Conservation (phyloP, 1,139 yeast genomes). For the Yamadazyma atmosphaerica region DNA sequence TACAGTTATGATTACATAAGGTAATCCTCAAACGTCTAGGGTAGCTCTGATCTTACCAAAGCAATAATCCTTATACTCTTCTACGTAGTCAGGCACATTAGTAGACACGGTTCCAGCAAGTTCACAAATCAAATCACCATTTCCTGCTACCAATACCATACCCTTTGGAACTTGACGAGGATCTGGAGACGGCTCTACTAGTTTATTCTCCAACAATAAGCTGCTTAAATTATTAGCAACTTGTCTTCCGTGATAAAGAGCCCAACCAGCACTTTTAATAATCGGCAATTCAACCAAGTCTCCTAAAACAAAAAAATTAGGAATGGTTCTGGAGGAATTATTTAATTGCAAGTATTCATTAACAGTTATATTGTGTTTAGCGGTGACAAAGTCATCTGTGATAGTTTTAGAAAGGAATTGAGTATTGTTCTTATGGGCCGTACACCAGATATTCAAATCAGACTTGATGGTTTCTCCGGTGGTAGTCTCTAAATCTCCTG, state of each 20-base stretch:
- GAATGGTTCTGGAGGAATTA: constrained; percentile 14
- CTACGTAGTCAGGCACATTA: constrained; percentile 36
- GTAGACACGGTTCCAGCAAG: constrained; percentile 36
- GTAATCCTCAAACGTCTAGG: constrained; percentile 12
- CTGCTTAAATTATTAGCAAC: constrained; percentile 41
- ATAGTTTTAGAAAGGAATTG: constrained; percentile 21
- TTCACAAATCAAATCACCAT: constrained; percentile 42
- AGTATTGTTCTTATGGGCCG: constrained; percentile 41
- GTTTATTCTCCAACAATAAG: constrained; percentile 26
- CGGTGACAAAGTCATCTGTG: constrained; percentile 23
- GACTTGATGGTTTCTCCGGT: constrained; percentile 30
- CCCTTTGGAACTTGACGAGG: constrained; percentile 36
- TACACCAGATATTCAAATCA: constrained; percentile 46
- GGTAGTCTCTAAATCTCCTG: constrained; percentile 32
- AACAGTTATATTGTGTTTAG: constrained; percentile 28
- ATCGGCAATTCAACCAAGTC: constrained; percentile 43
- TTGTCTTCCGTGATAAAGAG: constrained; percentile 44
- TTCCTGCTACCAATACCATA: constrained; percentile 46
- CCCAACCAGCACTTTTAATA: constrained; percentile 51
- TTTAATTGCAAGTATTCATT: constrained; percentile 40
- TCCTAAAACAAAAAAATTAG: constrained; percentile 39
- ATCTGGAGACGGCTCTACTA: constrained; percentile 40
- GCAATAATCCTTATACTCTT: constrained; percentile 42
- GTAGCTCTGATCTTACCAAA: constrained; percentile 25
- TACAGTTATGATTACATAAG: no score